Evolutionary conservation across 345 rosid genomes (phyloP).

Genomic region (Eucalyptus polybractea): DNA sequence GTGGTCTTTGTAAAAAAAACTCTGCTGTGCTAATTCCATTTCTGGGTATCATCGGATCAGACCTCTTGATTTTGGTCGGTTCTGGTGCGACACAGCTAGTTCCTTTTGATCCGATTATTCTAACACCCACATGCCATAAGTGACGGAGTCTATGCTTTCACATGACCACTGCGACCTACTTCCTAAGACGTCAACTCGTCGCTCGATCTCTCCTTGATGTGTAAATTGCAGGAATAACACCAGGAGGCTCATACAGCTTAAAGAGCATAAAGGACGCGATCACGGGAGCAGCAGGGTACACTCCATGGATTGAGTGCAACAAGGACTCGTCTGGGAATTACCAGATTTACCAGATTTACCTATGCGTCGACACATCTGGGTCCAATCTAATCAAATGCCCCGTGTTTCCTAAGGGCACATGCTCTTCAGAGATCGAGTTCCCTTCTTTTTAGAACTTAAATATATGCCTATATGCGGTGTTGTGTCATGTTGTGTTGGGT

Average conservation of each 20-base stretch:
- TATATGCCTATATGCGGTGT: rapidly evolving
- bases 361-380: slow-evolving; percentile 67
- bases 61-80: neutral
- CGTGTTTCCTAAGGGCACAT: slow-evolving; percentile 45
- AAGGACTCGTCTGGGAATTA: slow-evolving; percentile 43
- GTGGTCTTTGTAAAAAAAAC: neutral
- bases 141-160: neutral
- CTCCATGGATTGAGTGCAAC: slow-evolving; percentile 79
- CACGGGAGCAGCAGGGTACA: slow-evolving; percentile 28
- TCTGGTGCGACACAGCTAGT: neutral
- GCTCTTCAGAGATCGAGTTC: slow-evolving; percentile 50
- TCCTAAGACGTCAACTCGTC: neutral
- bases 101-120: neutral
- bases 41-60: neutral
- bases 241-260: slow-evolving; percentile 56
- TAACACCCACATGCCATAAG: neutral
- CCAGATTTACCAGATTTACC: slow-evolving; percentile 73
- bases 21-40: neutral
- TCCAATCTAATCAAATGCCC: slow-evolving; percentile 62
- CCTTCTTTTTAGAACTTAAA: slow-evolving; percentile 40
- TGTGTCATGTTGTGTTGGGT: rapidly evolving
- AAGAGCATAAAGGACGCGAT: slow-evolving; percentile 46
- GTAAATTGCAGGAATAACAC: slow-evolving; percentile 34
- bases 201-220: neutral
- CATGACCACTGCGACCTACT: neutral